Conservation (phyloP, 2,329 filamentous ascomycete genomes). For the Stemphylium beticola region DNA sequence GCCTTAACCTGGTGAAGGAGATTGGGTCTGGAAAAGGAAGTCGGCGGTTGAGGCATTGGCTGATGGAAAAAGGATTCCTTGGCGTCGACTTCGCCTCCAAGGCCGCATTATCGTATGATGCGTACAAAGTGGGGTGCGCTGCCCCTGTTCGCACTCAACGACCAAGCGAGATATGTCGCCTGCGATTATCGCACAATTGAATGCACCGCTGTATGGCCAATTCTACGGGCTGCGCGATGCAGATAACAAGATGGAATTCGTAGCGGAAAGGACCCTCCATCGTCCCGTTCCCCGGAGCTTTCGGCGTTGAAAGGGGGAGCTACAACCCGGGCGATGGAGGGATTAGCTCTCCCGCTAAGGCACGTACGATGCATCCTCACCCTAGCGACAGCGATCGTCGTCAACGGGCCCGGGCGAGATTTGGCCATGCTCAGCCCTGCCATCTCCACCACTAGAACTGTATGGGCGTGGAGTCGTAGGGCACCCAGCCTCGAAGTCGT, state of each 20-base stretch:
- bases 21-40: neutral
- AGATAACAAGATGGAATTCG: too few relatives aligned
- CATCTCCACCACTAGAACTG: neutral
- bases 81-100: neutral
- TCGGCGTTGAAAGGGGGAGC: neutral
- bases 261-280: too few relatives aligned
- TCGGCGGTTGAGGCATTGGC: too few relatives aligned
- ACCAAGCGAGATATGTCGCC: too few relatives aligned
- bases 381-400: neutral
- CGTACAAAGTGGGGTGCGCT: too few relatives aligned
- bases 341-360: neutral
- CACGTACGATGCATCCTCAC: neutral
- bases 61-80: neutral
- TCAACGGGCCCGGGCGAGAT: neutral
- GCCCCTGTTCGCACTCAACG: too few relatives aligned
- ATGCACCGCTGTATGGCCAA: too few relatives aligned
- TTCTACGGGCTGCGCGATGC: too few relatives aligned
- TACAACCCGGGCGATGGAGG: neutral
- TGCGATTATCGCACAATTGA: too few relatives aligned
- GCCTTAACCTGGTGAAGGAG: neutral
- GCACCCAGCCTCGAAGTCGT: neutral
- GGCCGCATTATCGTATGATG: too few relatives aligned
- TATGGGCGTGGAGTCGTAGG: neutral
- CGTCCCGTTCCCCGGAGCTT: too few relatives aligned
- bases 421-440: neutral